Percentiles rank a stretch among this genome's conserved stretches.
Evolutionary conservation across 1,284 basidiomycete species (phyloP).

Genomic region (Trametes sp.): DNA sequence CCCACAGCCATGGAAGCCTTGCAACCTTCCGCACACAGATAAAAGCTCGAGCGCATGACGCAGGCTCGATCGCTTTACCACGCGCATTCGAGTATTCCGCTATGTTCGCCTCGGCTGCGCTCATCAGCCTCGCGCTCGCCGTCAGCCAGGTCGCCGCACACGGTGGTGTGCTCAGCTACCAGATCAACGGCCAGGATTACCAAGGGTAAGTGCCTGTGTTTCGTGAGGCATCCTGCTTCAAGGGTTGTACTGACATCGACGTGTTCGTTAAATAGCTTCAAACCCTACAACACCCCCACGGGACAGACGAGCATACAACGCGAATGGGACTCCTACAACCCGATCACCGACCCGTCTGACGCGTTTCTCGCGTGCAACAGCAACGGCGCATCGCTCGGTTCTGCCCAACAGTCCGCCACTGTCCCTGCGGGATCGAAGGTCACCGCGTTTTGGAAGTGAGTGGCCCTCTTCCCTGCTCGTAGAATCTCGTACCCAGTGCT

Average conservation of each 20-base stretch:
- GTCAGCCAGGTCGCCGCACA: constrained; percentile 42
- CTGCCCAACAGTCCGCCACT: constrained; percentile 47
- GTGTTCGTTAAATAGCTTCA: too few species aligned
- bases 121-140: constrained; percentile 27
- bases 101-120: constrained; percentile 23
- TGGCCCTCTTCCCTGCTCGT: too few species aligned
- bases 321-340: constrained; percentile 43
- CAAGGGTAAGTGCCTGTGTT: too few species aligned
- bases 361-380: constrained; percentile 45
- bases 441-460: constrained; percentile 50
- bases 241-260: too few species aligned
- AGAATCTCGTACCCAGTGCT: too few species aligned
- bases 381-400: constrained; percentile 44
- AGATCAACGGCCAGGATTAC: constrained; percentile 43
- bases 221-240: too few species aligned
- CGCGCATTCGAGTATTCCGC: too few species aligned
- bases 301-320: constrained; percentile 49
- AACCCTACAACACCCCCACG: constrained; percentile 47
- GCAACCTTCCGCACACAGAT: too few species aligned
- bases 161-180: constrained; percentile 49
- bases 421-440: constrained; percentile 51
- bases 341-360: constrained; percentile 46
- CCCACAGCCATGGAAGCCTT: too few species aligned
- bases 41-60: too few species aligned
- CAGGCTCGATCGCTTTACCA: too few species aligned